phyloP scores from a whole-genome alignment of 768 basidiomycete genomes.

The Epithele typhae region DNA sequence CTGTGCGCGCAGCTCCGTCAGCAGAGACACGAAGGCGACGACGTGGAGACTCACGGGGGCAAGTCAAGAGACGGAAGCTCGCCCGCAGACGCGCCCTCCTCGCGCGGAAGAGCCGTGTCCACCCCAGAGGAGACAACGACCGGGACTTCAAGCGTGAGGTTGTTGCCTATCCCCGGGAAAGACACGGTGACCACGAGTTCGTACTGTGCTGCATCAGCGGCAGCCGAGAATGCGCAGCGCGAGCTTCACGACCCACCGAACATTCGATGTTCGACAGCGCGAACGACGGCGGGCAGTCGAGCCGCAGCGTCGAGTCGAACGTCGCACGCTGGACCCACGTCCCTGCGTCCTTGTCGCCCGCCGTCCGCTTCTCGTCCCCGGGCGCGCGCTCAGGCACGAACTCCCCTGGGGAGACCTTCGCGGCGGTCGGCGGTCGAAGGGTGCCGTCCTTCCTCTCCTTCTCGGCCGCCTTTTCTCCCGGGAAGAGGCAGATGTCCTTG shows the following conservation, averaged over 20 bases:
- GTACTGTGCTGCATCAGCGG: conserved; percentile 1
- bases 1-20: background rate
- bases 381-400: background rate
- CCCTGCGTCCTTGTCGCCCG: conserved; percentile 2
- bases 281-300: conserved; percentile 14
- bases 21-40: background rate
- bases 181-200: conserved; percentile 5
- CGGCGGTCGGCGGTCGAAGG: background rate
- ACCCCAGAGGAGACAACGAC: conserved; percentile 8
- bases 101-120: background rate
- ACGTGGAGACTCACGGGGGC: conserved; percentile 2
- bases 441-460: no score
- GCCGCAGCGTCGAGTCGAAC: conserved; percentile 8
- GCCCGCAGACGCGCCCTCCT: background rate
- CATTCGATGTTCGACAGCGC: background rate
- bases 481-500: no score
- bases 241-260: background rate
- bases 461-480: no score
- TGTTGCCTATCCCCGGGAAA: conserved; percentile 13
- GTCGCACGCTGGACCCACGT: conserved; percentile 13
- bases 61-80: background rate
- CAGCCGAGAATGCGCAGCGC: no score
- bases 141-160: conserved; percentile 1
- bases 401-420: background rate
- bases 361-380: background rate